Evolutionary conservation across 2,329 filamentous ascomycete genomes (phyloP).

Genomic region (Phaeosphaeriaceae sp.): DNA sequence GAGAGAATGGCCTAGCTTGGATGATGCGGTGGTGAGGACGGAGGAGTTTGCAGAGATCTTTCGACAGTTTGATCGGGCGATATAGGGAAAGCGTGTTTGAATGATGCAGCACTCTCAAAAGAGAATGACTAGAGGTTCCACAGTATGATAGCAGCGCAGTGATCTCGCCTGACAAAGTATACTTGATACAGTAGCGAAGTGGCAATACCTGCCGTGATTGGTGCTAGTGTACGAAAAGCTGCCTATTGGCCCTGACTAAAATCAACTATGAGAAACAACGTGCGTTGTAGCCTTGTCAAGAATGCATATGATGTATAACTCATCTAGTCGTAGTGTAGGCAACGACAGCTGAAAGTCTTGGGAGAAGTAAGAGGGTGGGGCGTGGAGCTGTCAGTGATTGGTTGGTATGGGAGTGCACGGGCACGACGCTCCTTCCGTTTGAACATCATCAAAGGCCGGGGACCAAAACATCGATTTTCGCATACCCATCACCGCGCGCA

Average conservation of each 20-base stretch:
- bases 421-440: neutral
- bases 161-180: no score
- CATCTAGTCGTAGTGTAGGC: neutral
- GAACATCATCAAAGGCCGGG: slow-evolving; percentile 7
- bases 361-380: neutral
- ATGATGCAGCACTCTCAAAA: no score
- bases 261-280: no score
- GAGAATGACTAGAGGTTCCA: no score
- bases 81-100: no score
- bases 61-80: slow-evolving; percentile 17
- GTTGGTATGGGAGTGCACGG: neutral
- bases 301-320: no score
- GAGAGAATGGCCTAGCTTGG: slow-evolving; percentile 47
- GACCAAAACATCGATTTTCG: slow-evolving; percentile 8
- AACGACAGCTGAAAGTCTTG: neutral
- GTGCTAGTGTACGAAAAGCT: no score
- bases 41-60: slow-evolving; percentile 43
- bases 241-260: no score
- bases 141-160: no score
- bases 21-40: slow-evolving; percentile 56
- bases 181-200: no score
- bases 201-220: neutral
- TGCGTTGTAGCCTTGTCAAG: no score
- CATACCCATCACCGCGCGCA: slow-evolving; percentile 12
- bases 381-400: neutral